Percentiles rank a stretch among this genome's conserved stretches.
Evolutionary conservation across 2,329 filamentous ascomycete genomes (phyloP).

Genomic region (Gremmenia infestans): DNA sequence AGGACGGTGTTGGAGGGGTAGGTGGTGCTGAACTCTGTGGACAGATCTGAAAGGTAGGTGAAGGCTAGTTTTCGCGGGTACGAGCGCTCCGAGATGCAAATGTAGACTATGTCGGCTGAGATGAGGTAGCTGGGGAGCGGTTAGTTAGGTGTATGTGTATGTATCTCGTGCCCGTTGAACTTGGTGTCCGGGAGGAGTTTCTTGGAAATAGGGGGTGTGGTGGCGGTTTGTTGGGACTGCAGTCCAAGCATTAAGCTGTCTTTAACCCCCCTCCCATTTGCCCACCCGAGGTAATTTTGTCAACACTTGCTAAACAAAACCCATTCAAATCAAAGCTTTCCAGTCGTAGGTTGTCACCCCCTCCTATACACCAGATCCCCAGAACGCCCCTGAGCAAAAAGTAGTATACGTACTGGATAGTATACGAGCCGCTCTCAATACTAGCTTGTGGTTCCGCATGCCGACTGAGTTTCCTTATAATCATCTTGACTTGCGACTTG

Average conservation of each 20-base stretch:
- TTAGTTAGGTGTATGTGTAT: not conserved
- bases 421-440: slow-evolving; percentile 80
- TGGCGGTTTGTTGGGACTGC: too few relatives aligned
- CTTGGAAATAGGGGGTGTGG: too few relatives aligned
- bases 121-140: slow-evolving; percentile 67
- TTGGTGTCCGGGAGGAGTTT: too few relatives aligned
- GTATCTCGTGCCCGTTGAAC: not conserved
- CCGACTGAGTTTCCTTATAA: slow-evolving; percentile 81
- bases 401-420: slow-evolving; percentile 66
- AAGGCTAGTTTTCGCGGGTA: slow-evolving; percentile 98
- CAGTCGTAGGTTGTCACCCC: not conserved
- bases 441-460: slow-evolving; percentile 87
- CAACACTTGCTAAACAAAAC: too few relatives aligned
- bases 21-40: slow-evolving; percentile 82
- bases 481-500: slow-evolving; percentile 85
- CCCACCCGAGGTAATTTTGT: too few relatives aligned
- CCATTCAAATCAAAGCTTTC: too few relatives aligned
- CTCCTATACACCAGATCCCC: not conserved
- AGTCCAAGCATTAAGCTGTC: too few relatives aligned
- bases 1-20: slow-evolving; percentile 73
- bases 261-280: too few relatives aligned
- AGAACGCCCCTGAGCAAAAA: not conserved
- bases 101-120: slow-evolving; percentile 76
- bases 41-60: slow-evolving; percentile 91
- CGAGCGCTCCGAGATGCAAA: slow-evolving; percentile 87